Evolutionary conservation across 1,284 basidiomycete genomes (phyloP).

Genomic region (Trametes hirsuta): DNA sequence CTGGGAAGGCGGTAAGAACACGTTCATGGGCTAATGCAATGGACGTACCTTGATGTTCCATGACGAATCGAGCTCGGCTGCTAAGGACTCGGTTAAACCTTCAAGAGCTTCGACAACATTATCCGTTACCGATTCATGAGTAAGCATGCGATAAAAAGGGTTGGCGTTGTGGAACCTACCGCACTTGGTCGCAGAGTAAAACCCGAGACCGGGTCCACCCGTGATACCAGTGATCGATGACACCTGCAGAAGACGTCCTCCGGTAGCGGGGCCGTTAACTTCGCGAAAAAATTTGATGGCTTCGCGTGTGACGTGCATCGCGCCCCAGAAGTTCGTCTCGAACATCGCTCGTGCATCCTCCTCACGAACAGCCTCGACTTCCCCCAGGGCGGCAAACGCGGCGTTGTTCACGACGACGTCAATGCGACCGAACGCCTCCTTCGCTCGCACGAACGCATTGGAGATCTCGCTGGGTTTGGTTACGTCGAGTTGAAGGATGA

Average conservation of each 20-base stretch:
- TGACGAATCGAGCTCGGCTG: conserved; percentile 37
- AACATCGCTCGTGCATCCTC: conserved; percentile 35
- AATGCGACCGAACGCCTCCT: conserved; percentile 40
- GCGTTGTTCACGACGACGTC: conserved; percentile 52
- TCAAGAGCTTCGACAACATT: conserved; percentile 26
- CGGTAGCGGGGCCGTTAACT: conserved; percentile 34
- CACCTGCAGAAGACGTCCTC: conserved; percentile 38
- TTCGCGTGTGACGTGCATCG: conserved; percentile 36
- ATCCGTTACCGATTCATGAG: not conserved
- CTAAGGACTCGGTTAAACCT: conserved; percentile 36
- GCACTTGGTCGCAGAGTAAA: conserved; percentile 36
- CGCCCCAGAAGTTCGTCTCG: conserved; percentile 44
- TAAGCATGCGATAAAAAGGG: not conserved
- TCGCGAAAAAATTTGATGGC: conserved; percentile 44
- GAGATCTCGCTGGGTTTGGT: conserved; percentile 33
- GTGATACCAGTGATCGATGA: conserved; percentile 33
- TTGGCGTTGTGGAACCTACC: conserved; percentile 22
- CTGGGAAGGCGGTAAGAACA: not conserved
- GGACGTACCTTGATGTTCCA: conserved; percentile 45
- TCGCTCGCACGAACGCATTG: conserved; percentile 38
- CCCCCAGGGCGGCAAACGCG: conserved; percentile 33
- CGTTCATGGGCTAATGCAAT: not conserved
- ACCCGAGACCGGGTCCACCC: conserved; percentile 29
- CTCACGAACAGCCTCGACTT: conserved; percentile 40
- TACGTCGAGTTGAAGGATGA: conserved; percentile 45